Evolutionary conservation across 139 green algal genomes (phyloP).

Genomic region (Picochlorum sp.): DNA sequence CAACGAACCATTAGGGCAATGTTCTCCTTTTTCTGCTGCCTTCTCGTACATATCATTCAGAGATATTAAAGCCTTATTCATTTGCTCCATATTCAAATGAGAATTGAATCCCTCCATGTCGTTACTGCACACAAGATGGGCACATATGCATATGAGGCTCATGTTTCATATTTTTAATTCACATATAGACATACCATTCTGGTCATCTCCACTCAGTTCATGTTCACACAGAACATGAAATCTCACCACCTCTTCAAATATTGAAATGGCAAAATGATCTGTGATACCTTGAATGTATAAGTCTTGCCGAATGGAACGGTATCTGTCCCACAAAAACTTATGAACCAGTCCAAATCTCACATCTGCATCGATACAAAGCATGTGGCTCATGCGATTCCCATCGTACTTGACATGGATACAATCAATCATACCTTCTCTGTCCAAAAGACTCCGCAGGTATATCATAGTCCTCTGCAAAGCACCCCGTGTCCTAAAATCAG

Average conservation of each 20-base stretch:
- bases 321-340: slow-evolving; percentile 84
- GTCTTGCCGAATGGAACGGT: slow-evolving; percentile 65
- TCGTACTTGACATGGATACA: background rate
- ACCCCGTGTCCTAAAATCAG: slow-evolving; percentile 56
- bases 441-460: slow-evolving; percentile 61
- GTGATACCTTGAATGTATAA: slow-evolving; percentile 59
- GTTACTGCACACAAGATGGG: slow-evolving; percentile 18
- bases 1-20: slow-evolving; percentile 7
- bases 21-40: slow-evolving; percentile 14
- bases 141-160: background rate
- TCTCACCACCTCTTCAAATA: slow-evolving; percentile 57
- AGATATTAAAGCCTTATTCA: slow-evolving; percentile 67
- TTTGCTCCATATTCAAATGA: slow-evolving; percentile 76
- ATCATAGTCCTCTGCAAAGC: slow-evolving; percentile 59
- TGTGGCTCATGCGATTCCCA: background rate
- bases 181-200: slow-evolving; percentile 11
- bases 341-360: slow-evolving; percentile 44
- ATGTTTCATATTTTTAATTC: background rate
- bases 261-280: slow-evolving; percentile 36
- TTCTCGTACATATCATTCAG: slow-evolving; percentile 63
- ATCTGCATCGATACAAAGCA: background rate
- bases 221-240: slow-evolving; percentile 73
- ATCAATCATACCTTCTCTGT: slow-evolving; percentile 27
- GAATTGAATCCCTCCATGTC: slow-evolving; percentile 64
- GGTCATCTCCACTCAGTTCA: slow-evolving; percentile 49